phyloP scores from a whole-genome alignment of 768 basidiomycete species.

The Pleurotus tuber-regium region DNA sequence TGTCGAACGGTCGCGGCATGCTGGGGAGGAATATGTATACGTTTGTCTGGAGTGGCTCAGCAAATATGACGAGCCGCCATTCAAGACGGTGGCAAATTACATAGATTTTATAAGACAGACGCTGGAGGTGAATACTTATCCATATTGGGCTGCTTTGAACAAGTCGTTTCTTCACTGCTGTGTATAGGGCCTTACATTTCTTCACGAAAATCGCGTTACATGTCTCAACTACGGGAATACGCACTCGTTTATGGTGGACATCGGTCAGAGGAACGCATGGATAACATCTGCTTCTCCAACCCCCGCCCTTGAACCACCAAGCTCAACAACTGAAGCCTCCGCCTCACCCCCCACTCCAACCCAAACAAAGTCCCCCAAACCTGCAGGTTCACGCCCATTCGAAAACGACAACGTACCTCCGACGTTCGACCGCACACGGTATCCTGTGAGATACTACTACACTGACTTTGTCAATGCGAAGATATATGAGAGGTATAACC shows the following conservation, averaged over 20 bases:
- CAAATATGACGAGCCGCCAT: slow-evolving; percentile 43
- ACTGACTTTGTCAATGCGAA: slow-evolving; percentile 26
- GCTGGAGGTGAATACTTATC: slow-evolving; percentile 52
- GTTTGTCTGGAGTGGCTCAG: slow-evolving; percentile 44
- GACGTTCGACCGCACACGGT: background rate
- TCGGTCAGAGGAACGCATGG: slow-evolving; percentile 20
- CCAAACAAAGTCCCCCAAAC: background rate
- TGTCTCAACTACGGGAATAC: slow-evolving; percentile 33
- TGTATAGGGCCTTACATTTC: slow-evolving; percentile 47
- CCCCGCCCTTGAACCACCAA: background rate
- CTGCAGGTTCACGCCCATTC: background rate
- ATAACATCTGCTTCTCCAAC: background rate
- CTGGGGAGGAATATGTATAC: slow-evolving; percentile 16
- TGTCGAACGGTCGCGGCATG: slow-evolving; percentile 30
- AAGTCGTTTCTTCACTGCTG: too few relatives aligned
- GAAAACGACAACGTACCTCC: background rate
- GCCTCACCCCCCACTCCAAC: slow-evolving; percentile 2
- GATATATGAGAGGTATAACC: slow-evolving; percentile 18
- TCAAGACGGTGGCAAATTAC: slow-evolving; percentile 44
- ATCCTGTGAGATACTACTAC: slow-evolving; percentile 34
- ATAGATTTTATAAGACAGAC: slow-evolving; percentile 51
- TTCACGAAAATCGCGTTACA: slow-evolving; percentile 44
- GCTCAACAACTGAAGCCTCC: background rate
- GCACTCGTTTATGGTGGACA: slow-evolving; percentile 40
- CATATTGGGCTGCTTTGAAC: too few relatives aligned